Base-by-base conservation (phyloP, 176 grass and related monocot species). In the Avena sativa region DNA sequence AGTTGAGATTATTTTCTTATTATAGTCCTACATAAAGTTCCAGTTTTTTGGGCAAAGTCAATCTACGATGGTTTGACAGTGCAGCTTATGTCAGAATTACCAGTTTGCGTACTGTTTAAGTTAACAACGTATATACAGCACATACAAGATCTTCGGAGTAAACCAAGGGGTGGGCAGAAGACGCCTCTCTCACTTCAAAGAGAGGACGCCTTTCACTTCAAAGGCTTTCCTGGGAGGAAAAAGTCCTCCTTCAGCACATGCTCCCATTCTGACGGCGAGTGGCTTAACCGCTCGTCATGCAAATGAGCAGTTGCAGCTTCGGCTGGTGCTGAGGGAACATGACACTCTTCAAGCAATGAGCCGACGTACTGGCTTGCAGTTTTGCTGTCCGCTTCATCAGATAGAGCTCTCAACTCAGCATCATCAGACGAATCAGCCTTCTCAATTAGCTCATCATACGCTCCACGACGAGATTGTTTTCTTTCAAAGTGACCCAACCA, bases 201-300 rank as follows among this genome's bases (percentile, higher is more conserved):
- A 43, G 40, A 7, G 0, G 38, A 40, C 51, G 51, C 72, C 19
- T 60, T 17, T 61, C 84, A 53, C 34, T 68, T 84, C 64, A 25
- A 72, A 71, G 64, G 7, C 2, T 58, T 86, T 20, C 78, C 82
- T 25, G 89, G 81, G 40, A 76, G 53, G 59, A 80, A 88, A 16
- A 93, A 79, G 26, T 93, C 85, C 19, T 90, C 91, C 80, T 84
- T 88, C 61, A 90, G 21, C 28, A 90, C 88, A 73, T 93, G 76
- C 67, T 93, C 88, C 85, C 88, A 93, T 14, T 85, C 91, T 71
- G 85, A 87, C 17, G 81, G 30, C 17, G 30, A 82, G 19, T 67
- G 58, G 47, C 58, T 77, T 28, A 50, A 12, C 57, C 44, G 86
- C 79, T 40, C 49, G 6, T 66, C 67, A 10, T 77, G 72, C 72